Base-by-base conservation (phyloP, 1,139 yeast genomes). In the Geotrichum phurueaensis region DNA sequence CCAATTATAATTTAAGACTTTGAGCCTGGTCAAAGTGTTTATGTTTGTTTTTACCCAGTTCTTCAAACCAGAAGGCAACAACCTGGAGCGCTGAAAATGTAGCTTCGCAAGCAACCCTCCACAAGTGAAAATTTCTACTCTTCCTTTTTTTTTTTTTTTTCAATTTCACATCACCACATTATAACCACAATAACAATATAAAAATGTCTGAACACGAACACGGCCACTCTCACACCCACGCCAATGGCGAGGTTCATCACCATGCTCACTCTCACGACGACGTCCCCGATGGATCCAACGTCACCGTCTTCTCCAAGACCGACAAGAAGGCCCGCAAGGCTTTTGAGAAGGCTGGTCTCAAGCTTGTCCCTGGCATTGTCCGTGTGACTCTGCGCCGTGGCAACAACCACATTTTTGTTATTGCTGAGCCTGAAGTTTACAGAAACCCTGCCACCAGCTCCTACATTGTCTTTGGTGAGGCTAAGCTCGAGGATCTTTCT, bases 371-470 rank as follows among this genome's bases (percentile, higher is more conserved):
- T 75, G 97, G 96, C 71, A 89, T 94, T 75, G 81, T 89, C 78
- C 89, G 99, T 81, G 99, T 94, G 73, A 91, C 97, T 70, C 87
- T 94, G 84, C 90, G 88, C 81, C 92, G 89, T 82, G 86, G 90
- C 80, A 92, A 95, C 78, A 90, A 89, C 85, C 84, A 87, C 75
- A 87, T 91, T 75, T 86, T 88, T 78, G 96, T 96, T 75, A 89
- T 94, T 79, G 95, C 89, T 77, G 78, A 79, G 69, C 99, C 99
- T 76, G 98, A 92, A 71, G 99, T 94, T 65, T 94, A 82, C 96
- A 89, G 84, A 79, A 86, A 96, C 67, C 78, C 80, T 60, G 83
- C 87, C 70, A 95, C 96, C 73, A 97, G 97, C 76, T 86, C 57
- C 25, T 58, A 58, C 61, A 36, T 58, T 54, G 97, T 94, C 68